A percentile compares a stretch with the other conserved stretches of the same genome.
Evolutionary conservation across 176 grass and related monocot species (phyloP).

Genomic region (Zea mays): Zm-B73-REFERENCE-NAM-5.0 NC_050097.1:185109501-185110000

Average conservation of each 20-base stretch:
- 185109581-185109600: background rate
- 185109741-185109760: background rate
- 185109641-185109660: background rate
- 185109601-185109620: background rate
- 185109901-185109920: no score
- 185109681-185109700: slow-evolving; percentile 33
- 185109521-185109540: background rate
- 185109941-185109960: no score
- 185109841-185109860: slow-evolving; percentile 6
- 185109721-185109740: background rate
- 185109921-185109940: slow-evolving; percentile 38
- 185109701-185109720: background rate
- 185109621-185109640: slow-evolving; percentile 46
- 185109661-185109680: no score
- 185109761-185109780: background rate
- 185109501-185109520: background rate
- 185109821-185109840: background rate
- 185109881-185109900: slow-evolving; percentile 22
- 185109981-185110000: no score
- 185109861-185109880: slow-evolving; percentile 9
- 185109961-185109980: background rate
- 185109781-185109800: background rate
- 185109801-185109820: background rate
- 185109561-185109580: slow-evolving; percentile 16
- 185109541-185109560: slow-evolving; percentile 2